Evolutionary conservation across 768 basidiomycete species (phyloP), one percentile per base, ranked within the genome.

Genomic region (Boletellus sp.): DNA sequence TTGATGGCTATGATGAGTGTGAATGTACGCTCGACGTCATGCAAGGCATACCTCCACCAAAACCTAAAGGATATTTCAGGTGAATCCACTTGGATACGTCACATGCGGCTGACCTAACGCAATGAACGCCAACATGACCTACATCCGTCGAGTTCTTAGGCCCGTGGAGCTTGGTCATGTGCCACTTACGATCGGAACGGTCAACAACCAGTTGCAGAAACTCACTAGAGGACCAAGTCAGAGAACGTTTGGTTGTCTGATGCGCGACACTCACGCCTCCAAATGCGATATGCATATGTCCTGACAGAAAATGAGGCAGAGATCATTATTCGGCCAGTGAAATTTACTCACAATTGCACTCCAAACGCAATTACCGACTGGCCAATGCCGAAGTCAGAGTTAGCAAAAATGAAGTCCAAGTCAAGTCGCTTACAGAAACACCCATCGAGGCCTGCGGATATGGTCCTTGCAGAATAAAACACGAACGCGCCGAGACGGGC

Each of bases 261-360:
- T 28, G 28, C 11, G 11, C 2, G 17, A 48, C 17, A 51, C 70
- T 56, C 47, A 70, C 70, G 46, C 56, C 64, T 69, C 70, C 70
- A 70, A 51, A 70, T 62, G 24, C 69, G 70, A 54, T 70, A 63
- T 12, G 69, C 70, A 51, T 70, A 70, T 53, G 63, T 64, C 59
- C 69, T 70, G 20, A 46, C 47, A 23, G 35, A 20, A 19, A 38
- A 45, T 45, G 45, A 47, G 40, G 39, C 52, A 49, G 45, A 45
- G 17, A 36, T 49, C n/a, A 39, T 15, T 3, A 46, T 22, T 19
- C 17, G 47, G 26, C 19, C 15, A 4, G 39, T 16, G 13, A 32
- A 46, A 6, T 6, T 11, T 10, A 49, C 68, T 32, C 35, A 70
- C 69, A 72, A 47, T 58, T 70, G 69, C 36, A 70, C 69, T 17